Percentiles rank a stretch among this genome's conserved stretches.
These are phyloP conservation scores for Tritrichomonas foetus DNA, from an alignment of 208 protist genomes.

Conservation along the genomic window DNA sequence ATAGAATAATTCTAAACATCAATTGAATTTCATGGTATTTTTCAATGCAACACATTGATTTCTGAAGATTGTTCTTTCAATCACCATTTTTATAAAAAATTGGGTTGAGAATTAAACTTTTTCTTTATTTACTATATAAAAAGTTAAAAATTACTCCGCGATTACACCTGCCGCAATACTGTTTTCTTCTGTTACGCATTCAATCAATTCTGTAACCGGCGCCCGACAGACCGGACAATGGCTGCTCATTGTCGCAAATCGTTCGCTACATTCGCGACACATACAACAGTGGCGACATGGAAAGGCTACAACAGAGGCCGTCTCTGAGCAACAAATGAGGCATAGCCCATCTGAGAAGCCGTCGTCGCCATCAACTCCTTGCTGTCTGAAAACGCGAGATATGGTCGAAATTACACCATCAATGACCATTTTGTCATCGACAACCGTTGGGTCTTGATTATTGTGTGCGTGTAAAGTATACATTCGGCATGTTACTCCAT, in stretches of 20 bases:
- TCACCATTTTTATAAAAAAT: no score
- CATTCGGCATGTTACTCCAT: conserved; percentile 1
- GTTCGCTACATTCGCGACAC: neutral
- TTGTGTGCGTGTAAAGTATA: neutral
- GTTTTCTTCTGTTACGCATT: neutral
- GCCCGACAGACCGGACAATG: conserved; percentile 31
- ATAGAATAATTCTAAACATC: no score
- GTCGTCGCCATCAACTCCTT: neutral
- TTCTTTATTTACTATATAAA: no score
- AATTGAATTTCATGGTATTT: no score
- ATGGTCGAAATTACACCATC: conserved; percentile 26
- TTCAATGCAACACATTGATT: no score
- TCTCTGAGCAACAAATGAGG: neutral
- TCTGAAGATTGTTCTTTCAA: no score
- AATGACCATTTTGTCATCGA: neutral
- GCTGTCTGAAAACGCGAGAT: neutral
- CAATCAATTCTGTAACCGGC: neutral
- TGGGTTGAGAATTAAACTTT: no score
- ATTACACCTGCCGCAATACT: no score
- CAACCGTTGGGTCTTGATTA: neutral
- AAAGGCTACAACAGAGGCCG: neutral
- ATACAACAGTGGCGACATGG: conserved; percentile 32
- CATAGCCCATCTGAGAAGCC: neutral
- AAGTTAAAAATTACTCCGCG: no score
- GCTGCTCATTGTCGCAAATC: neutral